Base-by-base conservation (phyloP, 2,329 filamentous ascomycete species). In the Colletotrichum limetticola region DNA sequence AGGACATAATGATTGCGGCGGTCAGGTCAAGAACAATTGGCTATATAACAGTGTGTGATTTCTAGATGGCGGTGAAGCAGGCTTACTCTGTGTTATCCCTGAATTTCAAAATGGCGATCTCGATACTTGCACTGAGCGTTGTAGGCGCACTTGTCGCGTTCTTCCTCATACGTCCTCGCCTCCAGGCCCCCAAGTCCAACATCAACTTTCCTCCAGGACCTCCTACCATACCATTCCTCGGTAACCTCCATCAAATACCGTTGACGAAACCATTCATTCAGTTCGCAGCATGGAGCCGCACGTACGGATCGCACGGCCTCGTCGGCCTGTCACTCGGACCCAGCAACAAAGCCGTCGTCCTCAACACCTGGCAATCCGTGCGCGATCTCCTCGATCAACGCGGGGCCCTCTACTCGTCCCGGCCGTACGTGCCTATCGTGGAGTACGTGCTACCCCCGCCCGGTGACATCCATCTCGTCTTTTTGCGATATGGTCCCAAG, bases 361-460 rank as follows among this genome's bases (percentile, higher is more conserved):
- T 84, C 3, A 78, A 80, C 37, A 78, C 77, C n/a, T 78, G 77
- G 2, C 73, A 77, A 26, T 76, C 79, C 5, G 81, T 81, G 2
- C 78, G 79, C 52, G 82, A 83, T 30, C 76, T 85, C 9, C 77
- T 83, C n/a, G 83, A 84, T 49, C 81, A 80, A 66, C 80, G 80
- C 53, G 79, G 81, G 0, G 75, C 64, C 49, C 79, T 81, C 22
- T 85, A 84, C 72, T 82, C 82, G 11, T 82, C 82, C 1, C 76
- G 83, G 6, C 81, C 83, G 0, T 74, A 77, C 66, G 76, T 77
- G 52, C 74, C 78, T 49, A 75, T 81, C 61, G 60, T 77, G 4
- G 59, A 68, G 22, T 63, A 62, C 5, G 57, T 68, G 22, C 46
- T 68, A 4, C 59, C 57, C 6, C 49, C 66, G 19, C 62, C 62